Conservation (phyloP, 768 basidiomycete species). For the Boletus sensibilis region DNA sequence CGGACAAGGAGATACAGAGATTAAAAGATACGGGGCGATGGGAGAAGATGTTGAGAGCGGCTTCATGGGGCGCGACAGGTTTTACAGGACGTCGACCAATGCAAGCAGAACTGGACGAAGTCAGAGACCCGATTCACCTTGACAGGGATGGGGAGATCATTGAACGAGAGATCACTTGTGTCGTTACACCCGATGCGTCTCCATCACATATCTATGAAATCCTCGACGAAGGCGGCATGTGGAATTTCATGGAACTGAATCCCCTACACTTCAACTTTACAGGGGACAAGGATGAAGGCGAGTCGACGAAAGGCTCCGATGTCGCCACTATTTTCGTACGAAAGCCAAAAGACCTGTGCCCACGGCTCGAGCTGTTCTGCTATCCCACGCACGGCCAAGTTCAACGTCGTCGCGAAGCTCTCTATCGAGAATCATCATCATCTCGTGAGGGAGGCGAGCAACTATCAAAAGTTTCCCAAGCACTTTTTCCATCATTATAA, state of each 20-base stretch:
- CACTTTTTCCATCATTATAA: slow-evolving; percentile 29
- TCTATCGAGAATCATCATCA: slow-evolving; percentile 40
- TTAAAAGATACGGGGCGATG: slow-evolving; percentile 25
- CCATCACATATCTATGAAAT: neutral
- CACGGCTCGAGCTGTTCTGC: neutral
- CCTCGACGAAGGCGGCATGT: neutral
- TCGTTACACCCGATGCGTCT: neutral
- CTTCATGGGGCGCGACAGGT: slow-evolving; percentile 12
- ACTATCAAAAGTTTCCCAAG: slow-evolving; percentile 29
- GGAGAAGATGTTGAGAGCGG: slow-evolving; percentile 16
- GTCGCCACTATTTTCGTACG: slow-evolving; percentile 8
- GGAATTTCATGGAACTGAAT: slow-evolving; percentile 1
- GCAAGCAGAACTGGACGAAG: neutral
- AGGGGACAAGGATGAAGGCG: neutral
- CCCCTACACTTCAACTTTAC: neutral
- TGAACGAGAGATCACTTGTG: slow-evolving; percentile 17
- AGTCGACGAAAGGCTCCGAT: neutral
- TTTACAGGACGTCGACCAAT: neutral
- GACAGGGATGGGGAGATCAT: slow-evolving; percentile 13
- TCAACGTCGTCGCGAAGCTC: slow-evolving; percentile 47
- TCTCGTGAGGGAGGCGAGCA: slow-evolving; percentile 31
- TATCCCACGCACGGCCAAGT: slow-evolving; percentile 33
- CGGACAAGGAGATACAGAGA: slow-evolving; percentile 19
- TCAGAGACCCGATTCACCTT: neutral
- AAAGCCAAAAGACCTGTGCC: slow-evolving; percentile 4